These are phyloP conservation scores for Heteromeles arbutifolia DNA, from an alignment of 306 rosid species.

Conservation along the genomic window DNA sequence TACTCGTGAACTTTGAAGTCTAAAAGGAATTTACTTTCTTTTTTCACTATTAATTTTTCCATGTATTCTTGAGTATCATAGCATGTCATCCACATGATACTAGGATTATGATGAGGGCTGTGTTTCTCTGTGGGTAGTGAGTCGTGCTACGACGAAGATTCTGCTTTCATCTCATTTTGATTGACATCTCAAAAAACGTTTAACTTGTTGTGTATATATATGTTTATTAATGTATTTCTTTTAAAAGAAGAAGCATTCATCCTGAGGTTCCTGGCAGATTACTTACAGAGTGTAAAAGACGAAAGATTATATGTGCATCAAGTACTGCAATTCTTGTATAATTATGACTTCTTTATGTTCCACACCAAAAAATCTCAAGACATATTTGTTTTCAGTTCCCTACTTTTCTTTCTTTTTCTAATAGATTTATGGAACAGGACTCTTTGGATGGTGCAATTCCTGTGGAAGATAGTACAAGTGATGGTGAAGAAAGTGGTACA, in stretches of 20 bases:
- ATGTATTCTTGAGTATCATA: too few species aligned
- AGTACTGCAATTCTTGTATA: background rate
- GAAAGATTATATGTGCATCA: background rate
- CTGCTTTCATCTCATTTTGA: background rate
- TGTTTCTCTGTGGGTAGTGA: background rate
- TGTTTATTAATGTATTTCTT: background rate
- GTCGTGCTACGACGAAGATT: background rate
- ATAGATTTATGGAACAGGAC: constrained; percentile 55
- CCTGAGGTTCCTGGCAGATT: background rate
- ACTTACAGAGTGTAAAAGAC: background rate
- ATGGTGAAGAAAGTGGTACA: constrained; percentile 12
- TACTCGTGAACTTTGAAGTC: background rate
- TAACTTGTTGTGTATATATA: background rate
- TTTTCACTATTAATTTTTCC: background rate
- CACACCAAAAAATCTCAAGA: background rate
- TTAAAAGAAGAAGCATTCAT: background rate
- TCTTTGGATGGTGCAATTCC: constrained; percentile 43
- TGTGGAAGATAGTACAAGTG: constrained; percentile 36
- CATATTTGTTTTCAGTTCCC: background rate
- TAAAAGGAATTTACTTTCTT: background rate
- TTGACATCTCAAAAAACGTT: background rate
- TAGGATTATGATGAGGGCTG: background rate
- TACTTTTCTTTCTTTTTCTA: constrained; percentile 15
- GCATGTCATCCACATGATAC: background rate
- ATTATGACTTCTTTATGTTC: background rate